Base-by-base conservation (phyloP, 306 rosid genomes). In the Castanopsis chinensis region DNA sequence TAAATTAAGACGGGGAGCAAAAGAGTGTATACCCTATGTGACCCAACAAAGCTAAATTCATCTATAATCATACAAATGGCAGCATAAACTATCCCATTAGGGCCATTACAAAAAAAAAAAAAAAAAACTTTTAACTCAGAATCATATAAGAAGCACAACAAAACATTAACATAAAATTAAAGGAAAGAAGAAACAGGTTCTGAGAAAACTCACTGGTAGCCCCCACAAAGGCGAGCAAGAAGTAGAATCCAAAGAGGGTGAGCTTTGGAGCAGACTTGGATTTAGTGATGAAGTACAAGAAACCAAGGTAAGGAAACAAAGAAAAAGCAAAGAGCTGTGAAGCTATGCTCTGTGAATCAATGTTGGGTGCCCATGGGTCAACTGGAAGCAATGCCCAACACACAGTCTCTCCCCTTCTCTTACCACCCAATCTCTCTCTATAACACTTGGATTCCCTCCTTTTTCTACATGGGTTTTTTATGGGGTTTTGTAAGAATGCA, bases 181-280 rank as follows among this genome's bases (percentile, higher is more conserved):
- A 14, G 18, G 59, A 79, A 27, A 72, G 20, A 17, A 27, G 45
- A 21, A 25, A 33, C 17, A 78, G 12, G 12, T 6, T 17, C 5
- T 12, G 80, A 55, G 75, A 35, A 49, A 79, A 92, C 97, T 88
- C 61, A 95, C 99, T 88, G 76, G 99, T 93, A 80, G 98, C 98
- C 1, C 91, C 98, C 8, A 95, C 98, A 71, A 95, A 95, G 59
- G 86, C 93, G 33, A 95, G 96, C 83, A 95, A 72, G 77, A 93
- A 95, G 86, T 92, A 95, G 92, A 95, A 95, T 30, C 98, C 97
- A 17, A 95, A 95, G 59, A 95, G 93, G 41, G 99, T 95, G 78
- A 95, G 97, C 73, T 86, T 95, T 0, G 99, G 98, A 33, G 97
- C 81, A 18, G 98, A 86, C 82, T 93, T 93, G 18, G 98, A 93